Conservation (phyloP, 2,329 filamentous ascomycete genomes). For the Didymella lethalis region DNA sequence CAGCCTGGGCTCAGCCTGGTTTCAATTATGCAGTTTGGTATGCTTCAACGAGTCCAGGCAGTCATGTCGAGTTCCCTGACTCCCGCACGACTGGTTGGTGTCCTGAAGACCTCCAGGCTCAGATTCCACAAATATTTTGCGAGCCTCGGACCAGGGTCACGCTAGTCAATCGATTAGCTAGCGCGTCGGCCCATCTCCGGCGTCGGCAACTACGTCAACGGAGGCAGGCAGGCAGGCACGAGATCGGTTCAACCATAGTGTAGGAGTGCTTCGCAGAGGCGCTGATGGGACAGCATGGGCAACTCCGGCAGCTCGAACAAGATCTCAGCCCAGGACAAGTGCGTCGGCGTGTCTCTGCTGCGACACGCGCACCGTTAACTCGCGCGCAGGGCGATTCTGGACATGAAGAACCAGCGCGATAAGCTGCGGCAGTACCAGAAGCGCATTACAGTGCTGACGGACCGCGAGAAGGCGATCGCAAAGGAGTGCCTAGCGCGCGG, state of each 20-base stretch:
- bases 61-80: background rate
- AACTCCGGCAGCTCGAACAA: slow-evolving; percentile 70
- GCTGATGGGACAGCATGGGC: slow-evolving; percentile 62
- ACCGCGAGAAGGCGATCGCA: slow-evolving; percentile 86
- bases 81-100: background rate
- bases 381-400: slow-evolving; percentile 81
- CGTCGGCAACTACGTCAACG: slow-evolving; percentile 31
- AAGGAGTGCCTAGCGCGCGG: slow-evolving; percentile 80
- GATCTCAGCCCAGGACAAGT: slow-evolving; percentile 87
- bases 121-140: slow-evolving; percentile 36
- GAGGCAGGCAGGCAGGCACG: slow-evolving; percentile 35
- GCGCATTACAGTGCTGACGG: slow-evolving; percentile 84
- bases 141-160: slow-evolving; percentile 16
- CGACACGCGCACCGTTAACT: slow-evolving; percentile 17
- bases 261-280: background rate
- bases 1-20: slow-evolving; percentile 3
- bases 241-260: too few relatives aligned
- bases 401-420: slow-evolving; percentile 97
- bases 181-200: slow-evolving; percentile 21
- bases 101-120: background rate
- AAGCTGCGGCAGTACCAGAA: slow-evolving; percentile 96
- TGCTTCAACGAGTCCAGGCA: background rate
- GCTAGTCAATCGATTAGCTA: slow-evolving; percentile 44
- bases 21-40: background rate
- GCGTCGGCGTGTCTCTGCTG: slow-evolving; percentile 39